Conservation (phyloP, 2,329 filamentous ascomycete genomes). For the Apiospora saccharicola region DNA sequence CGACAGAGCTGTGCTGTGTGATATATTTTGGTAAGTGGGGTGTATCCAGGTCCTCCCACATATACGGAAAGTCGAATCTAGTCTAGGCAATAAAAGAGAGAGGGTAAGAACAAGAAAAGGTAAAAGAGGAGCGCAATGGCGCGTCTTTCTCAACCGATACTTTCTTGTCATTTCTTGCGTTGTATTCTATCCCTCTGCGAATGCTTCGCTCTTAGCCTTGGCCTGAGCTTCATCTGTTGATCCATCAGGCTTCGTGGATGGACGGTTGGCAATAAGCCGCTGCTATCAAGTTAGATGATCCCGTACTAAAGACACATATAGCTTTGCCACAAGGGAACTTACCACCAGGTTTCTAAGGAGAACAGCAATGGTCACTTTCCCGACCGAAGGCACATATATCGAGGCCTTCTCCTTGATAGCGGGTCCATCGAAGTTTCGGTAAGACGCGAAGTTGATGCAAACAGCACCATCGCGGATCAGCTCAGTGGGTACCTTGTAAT, state of each 20-base stretch:
- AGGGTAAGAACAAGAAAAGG: background rate
- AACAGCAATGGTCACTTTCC: slow-evolving; percentile 96
- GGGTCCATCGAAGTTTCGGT: slow-evolving; percentile 86
- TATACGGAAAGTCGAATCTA: background rate
- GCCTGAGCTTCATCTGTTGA: slow-evolving; percentile 39
- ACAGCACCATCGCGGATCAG: slow-evolving; percentile 88
- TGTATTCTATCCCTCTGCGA: slow-evolving; percentile 29
- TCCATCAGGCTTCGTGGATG: slow-evolving; percentile 47
- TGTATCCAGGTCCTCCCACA: background rate
- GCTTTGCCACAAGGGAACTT: slow-evolving; percentile 49
- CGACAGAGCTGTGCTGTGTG: background rate
- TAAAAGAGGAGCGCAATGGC: background rate
- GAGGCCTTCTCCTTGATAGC: slow-evolving; percentile 94
- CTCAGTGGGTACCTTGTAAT: slow-evolving; percentile 87
- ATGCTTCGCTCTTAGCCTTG: slow-evolving; percentile 44
- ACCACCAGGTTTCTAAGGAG: slow-evolving; percentile 88
- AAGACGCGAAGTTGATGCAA: slow-evolving; percentile 98
- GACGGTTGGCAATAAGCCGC: slow-evolving; percentile 61
- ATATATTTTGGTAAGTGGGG: background rate
- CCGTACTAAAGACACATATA: slow-evolving; percentile 35
- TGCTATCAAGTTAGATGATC: slow-evolving; percentile 34
- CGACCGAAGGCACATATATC: slow-evolving; percentile 96
- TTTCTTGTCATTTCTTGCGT: background rate
- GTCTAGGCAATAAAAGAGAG: background rate
- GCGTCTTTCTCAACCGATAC: background rate